Base-by-base conservation (phyloP, 345 rosid genomes). In the Acer negundo region DNA sequence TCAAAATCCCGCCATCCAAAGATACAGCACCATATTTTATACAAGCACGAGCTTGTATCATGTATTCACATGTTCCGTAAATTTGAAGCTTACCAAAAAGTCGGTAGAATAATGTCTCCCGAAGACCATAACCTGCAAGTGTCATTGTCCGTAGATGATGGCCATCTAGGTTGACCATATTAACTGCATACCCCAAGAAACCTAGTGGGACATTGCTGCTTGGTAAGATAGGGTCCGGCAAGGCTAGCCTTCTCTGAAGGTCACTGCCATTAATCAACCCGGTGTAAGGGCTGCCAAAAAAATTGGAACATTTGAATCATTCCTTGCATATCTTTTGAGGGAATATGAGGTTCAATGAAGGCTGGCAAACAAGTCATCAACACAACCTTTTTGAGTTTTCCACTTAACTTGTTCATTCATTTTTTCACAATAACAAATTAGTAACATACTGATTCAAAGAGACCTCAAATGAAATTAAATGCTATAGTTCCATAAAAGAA, bases 181-280 rank as follows among this genome's bases (percentile, higher is more conserved):
- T 93, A 24, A 89, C 97, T 0, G 91, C 98, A 75, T 89, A 88
- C 22, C 92, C 97, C 59, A 80, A 1, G 77, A 91, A 93, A 47
- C 94, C 97, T 0, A 75, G 78, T 31, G 90, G 81, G 7, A 38
- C 58, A 19, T 73, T 58, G 71, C 97, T 92, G 47, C 64, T 23
- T 5, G 84, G 83, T 20, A 83, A 62, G 3, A 4, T 49, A 15
- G 96, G 97, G 6, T 51, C 46, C 20, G 86, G 87, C 77, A 93
- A 69, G 47, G 55, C 72, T 67, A 93, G 79, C 79, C 76, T 87
- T 82, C 68, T 86, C 22, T 87, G 92, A 51, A 82, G 85, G 40
- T 80, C 87, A 64, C 51, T 31, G 47, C 49, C 53, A 31, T 84
- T 77, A 28, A 86, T 7, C 51, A 67, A 35, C 67, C 84, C 83